Conservation (phyloP, 345 rosid genomes). For the Salix udensis region DNA sequence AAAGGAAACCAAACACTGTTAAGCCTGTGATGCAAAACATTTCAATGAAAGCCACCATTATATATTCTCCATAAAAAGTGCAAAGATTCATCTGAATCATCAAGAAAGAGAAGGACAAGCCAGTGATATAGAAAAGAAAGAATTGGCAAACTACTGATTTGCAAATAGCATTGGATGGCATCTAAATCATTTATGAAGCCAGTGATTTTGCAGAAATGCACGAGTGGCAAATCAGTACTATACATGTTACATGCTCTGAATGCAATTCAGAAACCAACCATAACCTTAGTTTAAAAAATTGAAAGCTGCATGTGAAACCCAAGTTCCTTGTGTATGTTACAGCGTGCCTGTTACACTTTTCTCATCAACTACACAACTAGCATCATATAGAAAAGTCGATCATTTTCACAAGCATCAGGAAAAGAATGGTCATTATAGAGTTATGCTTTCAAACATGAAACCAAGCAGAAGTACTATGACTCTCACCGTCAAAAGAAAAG, state of each 20-base stretch:
- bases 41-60: not conserved
- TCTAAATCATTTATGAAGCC: not conserved
- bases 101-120: not conserved
- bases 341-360: not conserved
- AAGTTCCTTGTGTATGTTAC: not conserved
- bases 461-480: slow-evolving; percentile 4
- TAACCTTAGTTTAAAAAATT: not conserved
- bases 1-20: not conserved
- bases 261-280: not conserved
- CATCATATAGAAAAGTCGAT: not conserved
- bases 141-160: not conserved
- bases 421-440: not conserved
- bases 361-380: not conserved
- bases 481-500: slow-evolving; percentile 86
- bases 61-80: not conserved
- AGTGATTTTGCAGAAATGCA: not conserved
- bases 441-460: not conserved
- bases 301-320: not conserved
- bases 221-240: not conserved
- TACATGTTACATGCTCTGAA: not conserved
- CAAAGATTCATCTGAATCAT: not conserved
- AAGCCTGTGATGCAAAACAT: not conserved
- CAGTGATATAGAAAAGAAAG: not conserved
- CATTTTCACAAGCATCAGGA: not conserved
- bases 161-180: not conserved